Evolutionary conservation across 805 yeast species (phyloP), one percentile per base, ranked within the genome.

Genomic region (Clavispora carvajalis): DNA sequence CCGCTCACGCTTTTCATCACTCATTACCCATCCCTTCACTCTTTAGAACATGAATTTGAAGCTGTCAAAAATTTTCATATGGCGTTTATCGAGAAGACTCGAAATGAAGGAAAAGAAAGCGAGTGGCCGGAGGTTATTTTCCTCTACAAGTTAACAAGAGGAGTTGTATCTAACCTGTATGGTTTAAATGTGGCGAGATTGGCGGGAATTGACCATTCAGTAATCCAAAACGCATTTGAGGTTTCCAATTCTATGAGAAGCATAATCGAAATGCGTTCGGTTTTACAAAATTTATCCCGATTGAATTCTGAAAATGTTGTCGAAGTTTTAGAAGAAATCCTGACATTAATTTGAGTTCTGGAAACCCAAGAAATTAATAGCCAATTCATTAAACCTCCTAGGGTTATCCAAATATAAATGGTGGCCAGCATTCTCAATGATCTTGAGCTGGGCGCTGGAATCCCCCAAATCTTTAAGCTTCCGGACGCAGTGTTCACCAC

Each of bases 181-280:
- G 97, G 96, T 1, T 65, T 90, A 25, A 86, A 89, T 54, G 95
- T 87, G 28, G 96, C 96, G 0, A 73, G 77, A 44, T 53, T 88
- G 42, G 93, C 96, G 0, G 77, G 77, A 0, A 60, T 89, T 1
- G 77, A 81, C 1, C 53, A 51, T 3, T 55, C 52, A 1, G 63
- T 82, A 6, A 65, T 80, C 4, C 57, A 62, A 1, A 51, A 55
- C 3, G 87, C 87, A 0, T 61, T 49, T 35, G 36, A 39, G 15
- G 55, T 65, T 13, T 67, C 80, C 9, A 62, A 60, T 37, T 46
- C 46, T 22, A 45, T 65, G 52, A 63, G 58, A 46, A 34, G 42
- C 3, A 48, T 48, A 22, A 51, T 62, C 6, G 71, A 65, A 45
- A 21, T 28, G 7, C 41, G 40, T 16, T 26, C 28, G 18, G 10